Conservation (phyloP, 768 basidiomycete genomes). For the Leccinum uliginosum region DNA sequence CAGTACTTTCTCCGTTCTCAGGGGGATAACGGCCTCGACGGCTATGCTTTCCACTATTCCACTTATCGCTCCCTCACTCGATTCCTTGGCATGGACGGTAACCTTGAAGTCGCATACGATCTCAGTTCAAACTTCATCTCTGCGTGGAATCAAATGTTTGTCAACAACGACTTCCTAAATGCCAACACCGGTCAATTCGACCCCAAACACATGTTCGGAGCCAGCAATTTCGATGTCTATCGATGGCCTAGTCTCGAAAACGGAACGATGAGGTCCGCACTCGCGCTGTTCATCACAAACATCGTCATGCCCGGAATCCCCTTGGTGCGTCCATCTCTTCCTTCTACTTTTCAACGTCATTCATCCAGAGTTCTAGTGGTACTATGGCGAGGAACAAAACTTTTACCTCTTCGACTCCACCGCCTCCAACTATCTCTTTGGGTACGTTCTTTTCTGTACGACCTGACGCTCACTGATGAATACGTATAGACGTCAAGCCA, state of each 20-base stretch:
- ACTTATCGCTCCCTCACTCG: conserved; percentile 82
- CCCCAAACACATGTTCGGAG: conserved; percentile 86
- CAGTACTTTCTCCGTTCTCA: conserved; percentile 79
- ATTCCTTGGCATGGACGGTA: conserved; percentile 95
- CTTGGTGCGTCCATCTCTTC: conserved; percentile 43
- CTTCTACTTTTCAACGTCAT: background rate
- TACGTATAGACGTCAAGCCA: conserved; percentile 77
- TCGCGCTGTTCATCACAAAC: conserved; percentile 75
- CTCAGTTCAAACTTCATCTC: conserved; percentile 77
- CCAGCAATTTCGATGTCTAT: conserved; percentile 94
- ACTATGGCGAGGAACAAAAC: conserved; percentile 90
- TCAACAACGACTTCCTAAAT: conserved; percentile 84
- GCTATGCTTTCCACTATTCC: conserved; percentile 90
- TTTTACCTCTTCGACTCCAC: conserved; percentile 85
- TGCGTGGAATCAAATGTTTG: conserved; percentile 90
- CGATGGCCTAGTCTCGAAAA: conserved; percentile 88
- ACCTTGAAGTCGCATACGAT: conserved; percentile 87
- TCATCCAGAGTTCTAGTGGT: conserved; percentile 43
- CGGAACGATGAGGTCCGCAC: conserved; percentile 69
- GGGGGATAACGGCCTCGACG: conserved; percentile 61
- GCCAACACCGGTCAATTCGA: conserved; percentile 60
- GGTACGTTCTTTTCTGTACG: conserved; percentile 39
- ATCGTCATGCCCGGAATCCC: conserved; percentile 86
- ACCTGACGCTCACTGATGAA: conserved; percentile 1
- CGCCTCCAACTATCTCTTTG: conserved; percentile 90